phyloP scores from a whole-genome alignment of 2,329 filamentous ascomycete species.

The Aspergillus flavus region DNA sequence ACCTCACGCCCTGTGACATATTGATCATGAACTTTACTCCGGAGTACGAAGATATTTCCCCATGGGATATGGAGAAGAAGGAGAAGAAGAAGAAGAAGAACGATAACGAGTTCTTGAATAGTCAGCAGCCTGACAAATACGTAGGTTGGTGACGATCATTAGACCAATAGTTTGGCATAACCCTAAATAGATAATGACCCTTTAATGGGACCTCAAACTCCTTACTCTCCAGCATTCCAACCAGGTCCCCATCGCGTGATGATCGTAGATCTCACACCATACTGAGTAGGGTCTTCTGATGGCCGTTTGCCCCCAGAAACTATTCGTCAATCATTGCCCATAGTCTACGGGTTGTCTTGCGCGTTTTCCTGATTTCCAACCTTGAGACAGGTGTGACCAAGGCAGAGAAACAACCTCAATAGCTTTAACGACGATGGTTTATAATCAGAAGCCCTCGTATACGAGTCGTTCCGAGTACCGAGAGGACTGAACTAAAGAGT shows the following conservation, averaged over 20 bases:
- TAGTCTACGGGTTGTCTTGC: not conserved
- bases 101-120: not conserved
- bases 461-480: not conserved
- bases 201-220: not conserved
- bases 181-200: not conserved
- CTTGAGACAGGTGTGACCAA: not conserved
- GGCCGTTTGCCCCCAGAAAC: not conserved
- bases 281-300: not conserved
- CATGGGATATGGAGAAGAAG: not conserved
- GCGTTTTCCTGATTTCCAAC: not conserved
- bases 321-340: conserved; percentile 1
- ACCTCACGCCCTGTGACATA: not conserved
- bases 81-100: not conserved
- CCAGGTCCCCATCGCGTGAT: not conserved
- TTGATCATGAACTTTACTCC: not conserved
- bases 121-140: not conserved
- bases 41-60: not conserved
- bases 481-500: not conserved
- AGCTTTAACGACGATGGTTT: not conserved
- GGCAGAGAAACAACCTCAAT: no score
- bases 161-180: not conserved
- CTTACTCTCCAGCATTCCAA: not conserved
- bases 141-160: not conserved
- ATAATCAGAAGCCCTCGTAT: not conserved
- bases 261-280: conserved; percentile 1